Conservation (phyloP, 129 eudicot species). For the Heracleum sosnowskyi region DNA sequence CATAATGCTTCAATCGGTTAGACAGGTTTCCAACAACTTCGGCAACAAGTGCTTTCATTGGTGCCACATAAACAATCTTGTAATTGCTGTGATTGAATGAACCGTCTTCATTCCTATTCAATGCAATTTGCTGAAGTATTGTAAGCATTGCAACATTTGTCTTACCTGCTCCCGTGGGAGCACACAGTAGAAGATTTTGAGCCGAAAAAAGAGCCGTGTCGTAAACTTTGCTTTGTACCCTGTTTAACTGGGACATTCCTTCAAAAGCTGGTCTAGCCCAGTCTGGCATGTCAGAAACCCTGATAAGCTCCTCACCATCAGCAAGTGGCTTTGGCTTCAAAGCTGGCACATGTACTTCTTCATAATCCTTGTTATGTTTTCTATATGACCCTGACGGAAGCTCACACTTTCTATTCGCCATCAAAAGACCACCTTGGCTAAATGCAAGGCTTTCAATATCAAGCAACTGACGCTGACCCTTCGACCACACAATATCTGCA, state of each 20-base stretch:
- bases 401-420: slow-evolving; percentile 73
- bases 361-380: slow-evolving; percentile 70
- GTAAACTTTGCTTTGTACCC: slow-evolving; percentile 94
- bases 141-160: slow-evolving; percentile 96
- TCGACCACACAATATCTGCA: slow-evolving; percentile 64
- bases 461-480: slow-evolving; percentile 75
- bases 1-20: slow-evolving; percentile 65
- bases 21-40: slow-evolving; percentile 91
- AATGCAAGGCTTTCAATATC: slow-evolving; percentile 80
- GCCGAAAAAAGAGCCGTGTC: slow-evolving; percentile 74
- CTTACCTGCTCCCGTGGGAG: slow-evolving; percentile 96
- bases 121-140: slow-evolving; percentile 79
- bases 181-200: slow-evolving; percentile 76
- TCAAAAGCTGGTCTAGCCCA: slow-evolving; percentile 91
- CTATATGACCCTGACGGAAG: slow-evolving; percentile 74
- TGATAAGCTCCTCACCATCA: slow-evolving; percentile 51
- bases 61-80: slow-evolving; percentile 93
- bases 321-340: slow-evolving; percentile 63
- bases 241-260: slow-evolving; percentile 68
- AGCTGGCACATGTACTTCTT: slow-evolving; percentile 90
- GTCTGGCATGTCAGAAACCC: slow-evolving; percentile 63
- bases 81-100: slow-evolving; percentile 45
- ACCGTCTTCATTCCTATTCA: slow-evolving; percentile 69
- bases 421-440: slow-evolving; percentile 73
- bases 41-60: slow-evolving; percentile 95